phyloP scores from a whole-genome alignment of 495 filamentous ascomycete genomes.

The Neurospora sp. region DNA sequence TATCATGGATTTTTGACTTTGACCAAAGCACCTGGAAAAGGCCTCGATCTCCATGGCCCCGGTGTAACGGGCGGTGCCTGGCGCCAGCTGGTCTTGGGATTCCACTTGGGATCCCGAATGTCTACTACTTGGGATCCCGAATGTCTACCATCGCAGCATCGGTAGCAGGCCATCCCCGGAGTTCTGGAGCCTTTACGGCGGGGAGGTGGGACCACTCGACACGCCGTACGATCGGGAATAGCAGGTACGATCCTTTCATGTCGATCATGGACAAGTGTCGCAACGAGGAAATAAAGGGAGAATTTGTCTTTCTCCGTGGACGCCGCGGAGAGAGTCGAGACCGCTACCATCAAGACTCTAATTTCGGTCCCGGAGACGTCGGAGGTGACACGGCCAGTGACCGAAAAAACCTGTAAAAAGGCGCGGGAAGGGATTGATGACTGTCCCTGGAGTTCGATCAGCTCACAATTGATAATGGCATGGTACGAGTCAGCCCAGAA shows the following conservation, averaged over 20 bases:
- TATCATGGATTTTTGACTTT: neutral
- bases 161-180: neutral
- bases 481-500: conserved; percentile 2
- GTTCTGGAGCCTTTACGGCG: neutral
- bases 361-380: neutral
- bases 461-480: conserved; percentile 17
- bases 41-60: neutral
- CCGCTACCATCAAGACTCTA: neutral
- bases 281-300: neutral
- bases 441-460: conserved; percentile 1
- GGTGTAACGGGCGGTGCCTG: neutral
- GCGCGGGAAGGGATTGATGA: neutral
- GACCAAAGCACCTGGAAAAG: neutral
- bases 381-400: neutral
- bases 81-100: neutral
- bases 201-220: conserved; percentile 7
- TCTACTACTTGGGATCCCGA: neutral
- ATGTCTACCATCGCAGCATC: neutral
- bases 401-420: neutral
- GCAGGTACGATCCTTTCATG: neutral
- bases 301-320: conserved; percentile 10
- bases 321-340: neutral
- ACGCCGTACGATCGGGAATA: conserved; percentile 3
- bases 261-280: neutral
- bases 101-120: neutral